Evolutionary conservation across 805 yeast genomes (phyloP).

Genomic region (Myxozyma geophila): DNA sequence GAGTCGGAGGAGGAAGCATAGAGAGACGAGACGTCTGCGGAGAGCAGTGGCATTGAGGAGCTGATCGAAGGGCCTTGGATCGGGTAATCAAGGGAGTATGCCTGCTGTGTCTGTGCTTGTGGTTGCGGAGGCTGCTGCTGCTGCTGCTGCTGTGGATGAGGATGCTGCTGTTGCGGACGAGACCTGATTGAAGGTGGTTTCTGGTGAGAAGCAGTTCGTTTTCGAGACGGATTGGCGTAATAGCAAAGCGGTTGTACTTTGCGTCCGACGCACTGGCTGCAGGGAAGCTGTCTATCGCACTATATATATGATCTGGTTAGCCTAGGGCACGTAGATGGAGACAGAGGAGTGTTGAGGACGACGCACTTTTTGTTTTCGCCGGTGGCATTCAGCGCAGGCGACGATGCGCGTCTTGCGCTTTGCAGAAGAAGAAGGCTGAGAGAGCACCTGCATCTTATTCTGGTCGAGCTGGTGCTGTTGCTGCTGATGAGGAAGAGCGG

Average conservation of each 20-base stretch:
- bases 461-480: no score
- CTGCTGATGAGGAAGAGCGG: no score
- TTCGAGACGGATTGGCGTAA: conserved; percentile 13
- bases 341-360: background rate
- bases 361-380: conserved; percentile 33
- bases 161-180: background rate
- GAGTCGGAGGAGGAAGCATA: background rate
- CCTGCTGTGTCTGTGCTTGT: background rate
- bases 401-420: conserved; percentile 18
- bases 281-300: conserved; percentile 31
- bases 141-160: background rate
- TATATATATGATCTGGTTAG: background rate
- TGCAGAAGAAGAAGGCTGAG: background rate
- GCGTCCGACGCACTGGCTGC: conserved; percentile 30
- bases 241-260: conserved; percentile 24
- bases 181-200: background rate
- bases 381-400: conserved; percentile 33
- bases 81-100: background rate
- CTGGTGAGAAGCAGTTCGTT: background rate
- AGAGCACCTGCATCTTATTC: background rate
- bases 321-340: background rate
- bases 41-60: background rate
- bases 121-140: background rate
- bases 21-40: background rate
- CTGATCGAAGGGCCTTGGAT: background rate